A percentile compares a stretch with the other conserved stretches of the same genome.
Evolutionary conservation across 257 asterid genomes (phyloP).

Genomic region (Rhazya stricta): DNA sequence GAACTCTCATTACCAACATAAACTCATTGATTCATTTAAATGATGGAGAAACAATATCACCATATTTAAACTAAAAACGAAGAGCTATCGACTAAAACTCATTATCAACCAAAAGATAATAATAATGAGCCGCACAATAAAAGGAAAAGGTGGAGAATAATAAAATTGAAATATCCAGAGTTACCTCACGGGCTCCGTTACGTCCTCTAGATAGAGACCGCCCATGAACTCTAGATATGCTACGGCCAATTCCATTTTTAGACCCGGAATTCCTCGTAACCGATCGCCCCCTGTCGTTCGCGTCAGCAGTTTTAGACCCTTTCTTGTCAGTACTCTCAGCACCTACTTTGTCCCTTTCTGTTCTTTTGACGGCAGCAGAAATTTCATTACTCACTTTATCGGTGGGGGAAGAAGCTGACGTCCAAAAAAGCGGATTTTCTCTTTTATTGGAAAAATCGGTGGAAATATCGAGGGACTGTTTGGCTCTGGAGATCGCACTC

Average conservation of each 20-base stretch:
- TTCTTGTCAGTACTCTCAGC: constrained; percentile 9
- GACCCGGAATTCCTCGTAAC: constrained; percentile 36
- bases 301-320: constrained; percentile 6
- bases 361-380: background rate
- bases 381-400: constrained; percentile 20
- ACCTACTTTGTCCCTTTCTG: constrained; percentile 7
- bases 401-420: constrained; percentile 19
- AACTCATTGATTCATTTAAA: background rate
- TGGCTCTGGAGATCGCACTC: constrained; percentile 53
- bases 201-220: constrained; percentile 52
- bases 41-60: background rate
- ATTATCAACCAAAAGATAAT: background rate
- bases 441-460: constrained; percentile 56
- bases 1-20: background rate
- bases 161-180: background rate
- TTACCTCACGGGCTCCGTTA: constrained; percentile 46
- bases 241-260: constrained; percentile 71
- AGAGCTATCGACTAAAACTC: background rate
- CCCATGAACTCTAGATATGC: constrained; percentile 62
- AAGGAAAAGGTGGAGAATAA: background rate
- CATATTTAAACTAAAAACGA: too few species aligned
- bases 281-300: constrained; percentile 64
- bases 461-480: constrained; percentile 29
- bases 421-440: constrained; percentile 80
- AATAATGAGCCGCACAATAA: background rate